Base-by-base conservation (phyloP, 2,329 filamentous ascomycete species). In the Didymosphaeria variabile region DNA sequence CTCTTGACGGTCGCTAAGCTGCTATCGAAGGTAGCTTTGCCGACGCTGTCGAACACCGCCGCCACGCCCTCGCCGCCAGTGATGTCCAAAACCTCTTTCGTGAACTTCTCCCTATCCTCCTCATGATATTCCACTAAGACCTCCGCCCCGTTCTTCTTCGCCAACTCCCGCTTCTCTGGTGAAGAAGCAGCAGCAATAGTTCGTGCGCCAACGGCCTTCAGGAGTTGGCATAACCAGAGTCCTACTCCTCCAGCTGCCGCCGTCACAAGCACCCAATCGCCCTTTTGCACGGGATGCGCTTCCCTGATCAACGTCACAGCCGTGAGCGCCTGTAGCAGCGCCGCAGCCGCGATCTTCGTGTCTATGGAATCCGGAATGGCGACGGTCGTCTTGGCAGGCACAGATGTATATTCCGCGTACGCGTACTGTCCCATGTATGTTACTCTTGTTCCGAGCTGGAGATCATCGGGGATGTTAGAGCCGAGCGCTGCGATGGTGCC, bases 31-130 rank as follows among this genome's bases (percentile, higher is more conserved):
- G 94, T 97, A 52, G 85, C 85, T 81, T 92, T 92, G 13, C 93
- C 94, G 2, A 97, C 92, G 6, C 91, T 91, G 75, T 97, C 93
- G 74, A 93, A 96, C 31, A 97, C 90, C 10, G 90, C 92, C 65
- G 88, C 86, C 2, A 90, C 89, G 8, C 94, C 94, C 61, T 88
- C 81, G 0, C 90, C 90, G 1, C 83, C 86, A 0, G 93, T 97
- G 52, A 92, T 88, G 74, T 91, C 85, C 70, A 85, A 82, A 6
- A 92, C 88, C 73, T 86, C 83, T 61, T 74, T 69, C 1, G 73
- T 71, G 50, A 78, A 77, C 46, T 68, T 57, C 26, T 77, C 70
- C 31, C 71, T 46, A 59, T 86, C 82, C 51, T 89, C 88, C 34
- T 81, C 77, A 46, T 79, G 78, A 67, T 93, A 94, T 75, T 92